A percentile compares a stretch with the other conserved stretches of the same genome.
phyloP scores from a whole-genome alignment of 495 filamentous ascomycete genomes.

The Cercophora newfieldiana region DNA sequence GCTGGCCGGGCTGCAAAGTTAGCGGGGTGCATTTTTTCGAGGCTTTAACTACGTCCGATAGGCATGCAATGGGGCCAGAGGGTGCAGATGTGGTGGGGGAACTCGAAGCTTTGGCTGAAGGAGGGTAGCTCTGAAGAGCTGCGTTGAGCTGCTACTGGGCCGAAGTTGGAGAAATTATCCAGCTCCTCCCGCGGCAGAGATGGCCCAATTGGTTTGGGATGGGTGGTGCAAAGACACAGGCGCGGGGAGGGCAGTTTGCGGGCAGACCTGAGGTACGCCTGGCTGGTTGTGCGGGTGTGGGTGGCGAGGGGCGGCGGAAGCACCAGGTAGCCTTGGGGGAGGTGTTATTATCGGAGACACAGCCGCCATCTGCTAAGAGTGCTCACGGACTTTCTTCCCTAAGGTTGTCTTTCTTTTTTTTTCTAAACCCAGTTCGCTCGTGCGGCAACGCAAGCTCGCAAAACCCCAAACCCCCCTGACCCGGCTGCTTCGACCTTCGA shows the following conservation, averaged over 20 bases:
- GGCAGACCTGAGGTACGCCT: constrained; percentile 12
- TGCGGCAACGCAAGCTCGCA: constrained; percentile 7
- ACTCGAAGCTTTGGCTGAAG: too few relatives aligned
- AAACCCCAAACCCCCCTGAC: constrained; percentile 23
- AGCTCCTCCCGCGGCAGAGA: constrained; percentile 9
- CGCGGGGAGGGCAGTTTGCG: background rate
- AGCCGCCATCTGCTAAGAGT: constrained; percentile 5
- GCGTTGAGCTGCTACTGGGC: background rate
- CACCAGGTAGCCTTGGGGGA: background rate
- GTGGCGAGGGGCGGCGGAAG: constrained; percentile 1
- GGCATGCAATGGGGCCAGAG: background rate
- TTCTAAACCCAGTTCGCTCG: background rate
- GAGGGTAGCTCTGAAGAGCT: background rate
- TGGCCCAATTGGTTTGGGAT: constrained; percentile 3
- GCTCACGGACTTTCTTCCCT: constrained; percentile 1
- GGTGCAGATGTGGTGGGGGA: background rate
- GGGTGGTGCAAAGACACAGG: background rate
- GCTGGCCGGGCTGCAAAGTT: background rate
- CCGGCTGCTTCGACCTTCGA: constrained; percentile 21
- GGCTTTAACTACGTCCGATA: background rate
- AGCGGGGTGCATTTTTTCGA: background rate
- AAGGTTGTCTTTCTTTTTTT: background rate
- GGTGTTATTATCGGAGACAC: background rate
- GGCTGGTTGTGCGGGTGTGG: too few relatives aligned
- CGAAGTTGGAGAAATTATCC: background rate